These are phyloP conservation scores for Diaporthe sp. DNA, from an alignment of 2,329 filamentous ascomycete species.

Conservation along the genomic window DNA sequence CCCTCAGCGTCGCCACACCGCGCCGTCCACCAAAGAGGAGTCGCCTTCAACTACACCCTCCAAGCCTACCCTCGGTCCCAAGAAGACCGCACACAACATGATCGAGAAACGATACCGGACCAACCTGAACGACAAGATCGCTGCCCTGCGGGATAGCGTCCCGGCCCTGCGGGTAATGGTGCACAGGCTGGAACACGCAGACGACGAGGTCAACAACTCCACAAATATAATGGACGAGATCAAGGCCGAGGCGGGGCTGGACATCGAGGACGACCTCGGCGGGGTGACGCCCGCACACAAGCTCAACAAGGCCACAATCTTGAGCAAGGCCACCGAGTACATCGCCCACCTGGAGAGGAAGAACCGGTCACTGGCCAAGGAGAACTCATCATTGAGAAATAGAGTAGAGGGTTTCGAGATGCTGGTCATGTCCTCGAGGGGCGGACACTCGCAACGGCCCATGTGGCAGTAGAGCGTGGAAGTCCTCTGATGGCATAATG, in stretches of 20 bases:
- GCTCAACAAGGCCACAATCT: constrained; percentile 60
- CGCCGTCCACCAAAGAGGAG: constrained; percentile 35
- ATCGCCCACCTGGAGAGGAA: constrained; percentile 52
- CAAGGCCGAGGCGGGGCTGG: constrained; percentile 55
- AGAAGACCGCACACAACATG: constrained; percentile 88
- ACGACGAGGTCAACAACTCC: constrained; percentile 48
- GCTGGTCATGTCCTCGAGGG: constrained; percentile 48
- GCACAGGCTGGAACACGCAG: constrained; percentile 54
- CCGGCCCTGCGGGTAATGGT: constrained; percentile 63
- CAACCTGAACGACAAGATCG: constrained; percentile 88
- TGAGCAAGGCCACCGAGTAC: constrained; percentile 57
- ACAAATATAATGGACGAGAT: constrained; percentile 46
- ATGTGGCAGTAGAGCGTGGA: constrained; percentile 26
- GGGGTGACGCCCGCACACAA: constrained; percentile 54
- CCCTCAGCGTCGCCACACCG: constrained; percentile 33
- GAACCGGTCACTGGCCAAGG: constrained; percentile 57
- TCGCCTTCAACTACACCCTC: constrained; percentile 12
- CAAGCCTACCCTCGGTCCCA: constrained; percentile 53
- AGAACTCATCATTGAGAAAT: constrained; percentile 60
- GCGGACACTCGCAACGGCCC: constrained; percentile 35
- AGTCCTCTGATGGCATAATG: not conserved
- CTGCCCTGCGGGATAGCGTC: constrained; percentile 80
- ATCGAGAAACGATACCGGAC: constrained; percentile 89
- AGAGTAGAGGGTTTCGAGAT: constrained; percentile 52
- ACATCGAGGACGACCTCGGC: constrained; percentile 55